Percentiles rank a stretch among this genome's conserved stretches.
phyloP scores from a whole-genome alignment of 768 basidiomycete genomes.

The Suillus plorans region DNA sequence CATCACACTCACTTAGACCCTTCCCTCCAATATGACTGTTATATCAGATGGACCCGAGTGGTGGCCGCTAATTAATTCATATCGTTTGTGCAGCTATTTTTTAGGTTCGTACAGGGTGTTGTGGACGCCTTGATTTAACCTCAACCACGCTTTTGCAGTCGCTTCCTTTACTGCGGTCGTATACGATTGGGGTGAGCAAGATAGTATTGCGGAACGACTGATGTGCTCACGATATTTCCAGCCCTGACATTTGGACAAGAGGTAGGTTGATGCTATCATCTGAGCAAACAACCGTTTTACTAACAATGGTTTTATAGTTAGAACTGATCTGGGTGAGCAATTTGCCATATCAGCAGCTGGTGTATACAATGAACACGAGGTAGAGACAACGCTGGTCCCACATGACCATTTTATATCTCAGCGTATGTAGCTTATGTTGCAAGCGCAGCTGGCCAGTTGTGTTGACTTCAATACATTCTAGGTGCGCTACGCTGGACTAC shows the following conservation, averaged over 20 bases:
- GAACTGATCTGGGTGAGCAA: slow-evolving; percentile 1
- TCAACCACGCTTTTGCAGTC: background rate
- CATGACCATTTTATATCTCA: background rate
- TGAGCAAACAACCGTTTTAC: background rate
- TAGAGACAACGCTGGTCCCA: background rate
- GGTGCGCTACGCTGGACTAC: slow-evolving; percentile 3
- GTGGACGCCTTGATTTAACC: background rate
- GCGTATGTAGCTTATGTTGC: background rate
- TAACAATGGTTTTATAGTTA: background rate
- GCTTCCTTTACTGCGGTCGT: background rate
- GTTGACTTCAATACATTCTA: background rate
- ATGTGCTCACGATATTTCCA: background rate
- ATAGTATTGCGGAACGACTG: background rate
- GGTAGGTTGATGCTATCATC: background rate
- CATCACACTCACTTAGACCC: background rate
- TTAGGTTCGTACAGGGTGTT: background rate
- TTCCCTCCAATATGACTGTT: background rate
- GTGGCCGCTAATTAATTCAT: background rate
- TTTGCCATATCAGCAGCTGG: no score
- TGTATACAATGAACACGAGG: background rate
- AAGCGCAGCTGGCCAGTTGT: background rate
- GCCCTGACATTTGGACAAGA: background rate
- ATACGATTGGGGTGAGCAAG: background rate
- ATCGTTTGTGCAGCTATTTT: background rate
- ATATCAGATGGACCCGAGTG: background rate